Evolutionary conservation across 2,329 filamentous ascomycete species (phyloP).

Genomic region (Sclerotinia borealis): DNA sequence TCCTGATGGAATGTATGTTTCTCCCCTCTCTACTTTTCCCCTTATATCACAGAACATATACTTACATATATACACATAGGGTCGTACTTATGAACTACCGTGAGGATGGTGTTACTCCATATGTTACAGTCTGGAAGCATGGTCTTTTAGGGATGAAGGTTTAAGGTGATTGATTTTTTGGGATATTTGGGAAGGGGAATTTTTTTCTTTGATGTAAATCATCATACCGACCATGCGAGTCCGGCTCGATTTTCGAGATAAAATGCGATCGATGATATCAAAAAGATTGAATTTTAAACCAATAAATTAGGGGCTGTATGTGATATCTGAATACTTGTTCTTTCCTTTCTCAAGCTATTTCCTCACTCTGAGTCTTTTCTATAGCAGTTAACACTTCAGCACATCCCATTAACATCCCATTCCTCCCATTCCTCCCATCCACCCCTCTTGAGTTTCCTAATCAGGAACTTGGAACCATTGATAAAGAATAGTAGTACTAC

Average conservation of each 20-base stretch:
- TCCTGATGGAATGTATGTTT: constrained; percentile 81
- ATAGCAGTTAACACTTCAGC: too few relatives aligned
- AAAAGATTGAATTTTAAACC: too few relatives aligned
- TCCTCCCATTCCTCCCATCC: too few relatives aligned
- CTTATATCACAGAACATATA: constrained; percentile 2
- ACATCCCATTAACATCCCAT: too few relatives aligned
- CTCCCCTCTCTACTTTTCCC: background rate
- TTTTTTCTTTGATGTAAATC: constrained; percentile 7
- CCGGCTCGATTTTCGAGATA: background rate
- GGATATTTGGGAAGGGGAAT: constrained; percentile 3
- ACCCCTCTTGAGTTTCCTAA: too few relatives aligned
- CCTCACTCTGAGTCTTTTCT: too few relatives aligned
- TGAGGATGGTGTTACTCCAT: constrained; percentile 90
- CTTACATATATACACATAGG: constrained; percentile 40
- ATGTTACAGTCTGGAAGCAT: constrained; percentile 90
- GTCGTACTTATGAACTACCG: constrained; percentile 95
- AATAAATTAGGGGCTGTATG: too few relatives aligned
- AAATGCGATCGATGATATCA: background rate
- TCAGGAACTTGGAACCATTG: too few relatives aligned
- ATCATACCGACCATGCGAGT: background rate
- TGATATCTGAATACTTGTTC: too few relatives aligned
- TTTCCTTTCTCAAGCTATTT: too few relatives aligned
- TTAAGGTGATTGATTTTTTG: constrained; percentile 44
- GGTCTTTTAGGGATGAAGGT: constrained; percentile 87
- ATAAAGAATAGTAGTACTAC: too few relatives aligned